Base-by-base conservation (phyloP, 106 monocot species). In the Dendrobium officinale region DNA sequence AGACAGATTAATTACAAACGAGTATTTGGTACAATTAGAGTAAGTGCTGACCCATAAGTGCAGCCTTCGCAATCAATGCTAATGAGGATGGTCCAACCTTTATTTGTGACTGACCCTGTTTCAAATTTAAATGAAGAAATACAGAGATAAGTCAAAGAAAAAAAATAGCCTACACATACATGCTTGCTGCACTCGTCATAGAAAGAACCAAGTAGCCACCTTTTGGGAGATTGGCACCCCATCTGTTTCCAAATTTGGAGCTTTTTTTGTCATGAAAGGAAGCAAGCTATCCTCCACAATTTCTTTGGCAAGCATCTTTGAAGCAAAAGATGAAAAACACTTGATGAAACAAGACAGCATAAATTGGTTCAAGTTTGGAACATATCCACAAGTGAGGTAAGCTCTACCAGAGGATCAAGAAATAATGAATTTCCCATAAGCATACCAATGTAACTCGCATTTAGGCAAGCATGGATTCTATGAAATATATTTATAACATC, bases 231-330 rank as follows among this genome's bases (percentile, higher is more conserved):
- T 78, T 78, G 80, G 85, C 51, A 86, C 88, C 78, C 89, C 95
- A 80, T 90, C 91, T 24, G 80, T 85, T 84, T 95, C 95, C 81
- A 85, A 70, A 81, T 95, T 83, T 64, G 86, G 86, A 72, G 82
- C 75, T 75, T 99, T 91, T 79, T 91, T 77, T 66, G 93, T 87
- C 83, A 99, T 75, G 83, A 89, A 90, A 16, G 95, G 85, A 54
- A 99, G 86, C 24, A 99, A 55, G 40, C 66, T 89, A 72, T 91
- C 95, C 80, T 92, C 90, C 81, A 99, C 47, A 75, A 95, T 77
- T 84, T 95, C 91, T 84, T 86, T 95, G 24, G 98, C 98, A 80
- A 99, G 95, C 98, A 99, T 99, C 98, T 99, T 77, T 49, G 4
- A 26, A 74, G 29, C n/a, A 74, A 70, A 20, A 20, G 43, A 10